A percentile compares a stretch with the other conserved stretches of the same genome.
These are phyloP conservation scores for Penicillium herquei DNA, from an alignment of 495 filamentous ascomycete genomes.

Conservation along the genomic window DNA sequence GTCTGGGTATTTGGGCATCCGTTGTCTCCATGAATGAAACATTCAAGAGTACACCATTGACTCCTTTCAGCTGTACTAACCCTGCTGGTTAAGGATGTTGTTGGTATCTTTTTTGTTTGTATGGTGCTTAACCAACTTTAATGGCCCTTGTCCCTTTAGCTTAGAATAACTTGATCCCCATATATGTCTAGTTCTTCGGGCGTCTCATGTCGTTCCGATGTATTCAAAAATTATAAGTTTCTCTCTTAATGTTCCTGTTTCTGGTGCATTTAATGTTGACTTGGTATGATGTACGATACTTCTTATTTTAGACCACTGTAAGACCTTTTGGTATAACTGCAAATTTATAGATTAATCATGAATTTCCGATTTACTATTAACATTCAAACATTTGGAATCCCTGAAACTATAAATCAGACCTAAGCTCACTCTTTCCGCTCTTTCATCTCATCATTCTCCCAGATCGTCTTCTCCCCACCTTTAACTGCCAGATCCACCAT, in stretches of 20 bases:
- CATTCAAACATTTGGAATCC: too few species aligned
- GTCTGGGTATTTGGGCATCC: slow-evolving; percentile 33
- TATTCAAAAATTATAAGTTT: too few species aligned
- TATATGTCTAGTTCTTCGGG: too few species aligned
- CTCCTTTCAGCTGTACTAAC: slow-evolving; percentile 19
- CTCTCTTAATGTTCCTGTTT: too few species aligned
- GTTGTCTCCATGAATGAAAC: slow-evolving; percentile 23
- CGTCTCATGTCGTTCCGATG: too few species aligned
- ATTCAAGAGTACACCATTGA: slow-evolving; percentile 14
- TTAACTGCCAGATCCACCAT: slow-evolving; percentile 40
- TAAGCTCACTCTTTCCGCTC: neutral
- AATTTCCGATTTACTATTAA: neutral
- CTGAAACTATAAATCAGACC: neutral
- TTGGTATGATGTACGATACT: neutral
- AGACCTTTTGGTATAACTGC: too few species aligned
- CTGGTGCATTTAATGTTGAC: neutral
- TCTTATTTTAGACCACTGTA: too few species aligned
- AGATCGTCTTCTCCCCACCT: slow-evolving; percentile 30
- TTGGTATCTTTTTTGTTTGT: neutral
- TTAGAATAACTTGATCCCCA: too few species aligned
- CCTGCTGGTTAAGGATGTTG: slow-evolving; percentile 11
- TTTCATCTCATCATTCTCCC: slow-evolving; percentile 22
- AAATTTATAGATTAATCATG: neutral
- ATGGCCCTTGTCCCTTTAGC: neutral
- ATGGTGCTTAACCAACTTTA: neutral